Conservation (phyloP, 2,329 filamentous ascomycete genomes). For the Aspergillus proliferans region DNA sequence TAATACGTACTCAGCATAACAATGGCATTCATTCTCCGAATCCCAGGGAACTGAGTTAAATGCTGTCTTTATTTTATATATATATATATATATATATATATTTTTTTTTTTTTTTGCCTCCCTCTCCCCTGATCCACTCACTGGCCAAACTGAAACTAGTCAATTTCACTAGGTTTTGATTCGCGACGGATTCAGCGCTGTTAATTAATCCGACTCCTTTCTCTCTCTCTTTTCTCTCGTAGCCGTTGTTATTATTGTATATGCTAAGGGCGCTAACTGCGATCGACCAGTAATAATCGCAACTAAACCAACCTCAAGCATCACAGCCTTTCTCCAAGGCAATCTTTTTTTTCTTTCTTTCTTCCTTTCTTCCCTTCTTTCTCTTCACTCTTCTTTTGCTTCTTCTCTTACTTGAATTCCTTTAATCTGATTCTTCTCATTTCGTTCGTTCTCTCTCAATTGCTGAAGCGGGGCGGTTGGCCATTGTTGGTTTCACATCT, state of each 20-base stretch:
- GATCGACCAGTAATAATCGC: not conserved
- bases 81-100: no score
- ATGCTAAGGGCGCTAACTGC: not conserved
- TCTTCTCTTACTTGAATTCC: not conserved
- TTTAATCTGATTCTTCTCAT: not conserved
- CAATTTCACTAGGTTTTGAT: not conserved
- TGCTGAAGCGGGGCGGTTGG: conserved; percentile 12
- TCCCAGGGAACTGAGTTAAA: no score
- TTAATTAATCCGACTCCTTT: conserved; percentile 1
- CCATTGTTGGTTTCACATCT: conserved; percentile 5
- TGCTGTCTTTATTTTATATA: not conserved
- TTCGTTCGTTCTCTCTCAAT: not conserved
- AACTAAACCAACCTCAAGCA: not conserved
- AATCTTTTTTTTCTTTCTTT: no score
- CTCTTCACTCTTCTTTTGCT: no score
- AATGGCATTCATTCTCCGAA: no score
- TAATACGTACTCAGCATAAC: no score
- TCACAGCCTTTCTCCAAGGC: no score
- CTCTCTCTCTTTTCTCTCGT: conserved; percentile 3
- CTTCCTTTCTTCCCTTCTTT: no score
- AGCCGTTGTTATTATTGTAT: conserved; percentile 4
- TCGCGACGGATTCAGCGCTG: not conserved
- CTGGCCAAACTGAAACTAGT: not conserved
- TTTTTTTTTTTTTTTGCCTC: no score
- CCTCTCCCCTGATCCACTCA: not conserved